Base-by-base conservation (phyloP, 2,329 filamentous ascomycete genomes). In the Aspergillus hiratsukae region DNA sequence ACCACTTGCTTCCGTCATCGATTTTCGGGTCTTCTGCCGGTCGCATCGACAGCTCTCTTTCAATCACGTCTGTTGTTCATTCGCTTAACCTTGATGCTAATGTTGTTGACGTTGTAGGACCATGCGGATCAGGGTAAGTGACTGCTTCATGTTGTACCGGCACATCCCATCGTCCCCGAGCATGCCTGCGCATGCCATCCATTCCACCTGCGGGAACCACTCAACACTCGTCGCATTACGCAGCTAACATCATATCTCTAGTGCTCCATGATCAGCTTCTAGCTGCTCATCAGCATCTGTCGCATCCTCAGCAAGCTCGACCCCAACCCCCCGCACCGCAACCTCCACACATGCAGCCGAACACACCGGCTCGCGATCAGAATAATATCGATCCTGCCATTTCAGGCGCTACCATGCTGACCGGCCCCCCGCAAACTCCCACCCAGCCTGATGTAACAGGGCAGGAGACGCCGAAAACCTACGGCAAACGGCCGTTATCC, bases 401-500 rank as follows among this genome's bases (percentile, higher is more conserved):
- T 60, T 78, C 81, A 8, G 81, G 81, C 57, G 63, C 76, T 52
- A 71, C 76, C 11, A 72, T 82, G 67, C 79, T 83, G 69, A 78
- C 75, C 27, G 68, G 65, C 10, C 66, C 68, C 5, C 65, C 69
- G 1, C 69, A 73, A 49, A 68, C 71, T 5, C 67, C 72, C 37
- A 61, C 68, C 28, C 65, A 69, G 46, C 61, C 66, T 25, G 58
- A 68, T 43, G 19, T 69, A 55, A 37, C 66, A 4, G 65, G 61
- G 17, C 67, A 70, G 58, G 78, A 89, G 61, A 83, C 86, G 61
- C 82, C 87, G 52, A 93, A 94, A 75, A 87, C 87, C 11, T 78
- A 78, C 58, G 80, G 80, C 54, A 96, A 96, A 75, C 84, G 94
- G 53, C 93, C 97, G 76, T 78, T 99, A 58, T 97, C 92, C 27